Conservation (phyloP, 257 asterid species). For the Solanum pennellii region DNA sequence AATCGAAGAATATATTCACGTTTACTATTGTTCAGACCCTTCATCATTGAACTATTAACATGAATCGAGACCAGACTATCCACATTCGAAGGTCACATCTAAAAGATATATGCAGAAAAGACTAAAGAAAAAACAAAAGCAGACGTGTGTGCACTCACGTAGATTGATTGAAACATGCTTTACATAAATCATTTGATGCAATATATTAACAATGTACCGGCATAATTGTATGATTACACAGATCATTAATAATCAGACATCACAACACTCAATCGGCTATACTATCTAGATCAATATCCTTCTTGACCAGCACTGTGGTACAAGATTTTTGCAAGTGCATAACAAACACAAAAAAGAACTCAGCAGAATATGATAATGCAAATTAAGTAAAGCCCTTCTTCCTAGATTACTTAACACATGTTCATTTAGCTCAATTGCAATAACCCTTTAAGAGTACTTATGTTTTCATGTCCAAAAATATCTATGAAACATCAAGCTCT, state of each 20-base stretch:
- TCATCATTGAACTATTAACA: background rate
- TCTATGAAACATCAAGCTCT: background rate
- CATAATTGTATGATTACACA: background rate
- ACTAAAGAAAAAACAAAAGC: background rate
- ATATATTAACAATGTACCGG: background rate
- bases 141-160: too few species aligned
- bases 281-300: background rate
- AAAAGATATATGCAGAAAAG: background rate
- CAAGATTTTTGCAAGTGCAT: background rate
- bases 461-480: background rate
- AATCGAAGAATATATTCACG: background rate
- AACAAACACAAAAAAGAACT: background rate
- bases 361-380: background rate
- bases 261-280: background rate
- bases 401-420: background rate
- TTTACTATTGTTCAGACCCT: background rate
- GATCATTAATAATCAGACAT: background rate
- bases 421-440: background rate
- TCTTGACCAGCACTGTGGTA: background rate
- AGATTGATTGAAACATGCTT: background rate
- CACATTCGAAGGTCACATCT: background rate
- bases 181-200: background rate
- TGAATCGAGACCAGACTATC: background rate
- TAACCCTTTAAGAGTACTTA: background rate
- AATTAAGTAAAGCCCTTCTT: background rate